Conservation (phyloP, 352 stramenopile genomes). For the Phytopythium vexans region DNA sequence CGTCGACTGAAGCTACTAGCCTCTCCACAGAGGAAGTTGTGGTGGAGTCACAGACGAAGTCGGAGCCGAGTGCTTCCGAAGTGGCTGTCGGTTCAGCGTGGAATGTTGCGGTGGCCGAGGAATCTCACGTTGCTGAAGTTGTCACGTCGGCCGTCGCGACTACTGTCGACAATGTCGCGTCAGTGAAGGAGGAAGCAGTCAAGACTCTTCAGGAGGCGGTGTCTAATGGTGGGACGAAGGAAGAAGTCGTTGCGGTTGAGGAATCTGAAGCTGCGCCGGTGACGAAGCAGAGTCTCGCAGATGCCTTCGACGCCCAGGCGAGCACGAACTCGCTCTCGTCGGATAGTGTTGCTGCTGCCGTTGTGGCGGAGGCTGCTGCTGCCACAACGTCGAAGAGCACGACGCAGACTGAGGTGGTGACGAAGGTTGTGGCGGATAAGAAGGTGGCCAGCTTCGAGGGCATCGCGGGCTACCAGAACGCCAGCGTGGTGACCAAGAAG, state of each 20-base stretch:
- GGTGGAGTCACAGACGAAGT: constrained; percentile 5
- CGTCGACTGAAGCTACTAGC: background rate
- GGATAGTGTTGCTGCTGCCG: background rate
- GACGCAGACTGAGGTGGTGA: background rate
- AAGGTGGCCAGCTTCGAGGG: constrained; percentile 8
- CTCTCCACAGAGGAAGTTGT: constrained; percentile 7
- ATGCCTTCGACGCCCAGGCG: constrained; percentile 17
- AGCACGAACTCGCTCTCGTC: background rate
- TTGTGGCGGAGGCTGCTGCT: background rate
- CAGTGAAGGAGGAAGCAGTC: constrained; percentile 4
- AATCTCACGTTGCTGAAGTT: background rate
- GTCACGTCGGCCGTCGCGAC: background rate
- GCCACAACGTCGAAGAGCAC: background rate
- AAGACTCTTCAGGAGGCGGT: constrained; percentile 10
- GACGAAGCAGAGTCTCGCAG: constrained; percentile 22
- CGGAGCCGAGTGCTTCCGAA: background rate
- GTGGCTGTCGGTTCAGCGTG: background rate
- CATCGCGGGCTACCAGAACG: constrained; percentile 31
- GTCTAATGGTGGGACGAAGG: constrained; percentile 8
- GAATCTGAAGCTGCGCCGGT: constrained; percentile 15
- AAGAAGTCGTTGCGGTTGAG: constrained; percentile 14
- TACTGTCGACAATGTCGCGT: background rate
- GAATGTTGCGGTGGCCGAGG: background rate
- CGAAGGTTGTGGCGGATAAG: constrained; percentile 1
- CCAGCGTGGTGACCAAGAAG: constrained; percentile 27